Evolutionary conservation across 768 basidiomycete genomes (phyloP).

Genomic region (Leccinum ochraceum): DNA sequence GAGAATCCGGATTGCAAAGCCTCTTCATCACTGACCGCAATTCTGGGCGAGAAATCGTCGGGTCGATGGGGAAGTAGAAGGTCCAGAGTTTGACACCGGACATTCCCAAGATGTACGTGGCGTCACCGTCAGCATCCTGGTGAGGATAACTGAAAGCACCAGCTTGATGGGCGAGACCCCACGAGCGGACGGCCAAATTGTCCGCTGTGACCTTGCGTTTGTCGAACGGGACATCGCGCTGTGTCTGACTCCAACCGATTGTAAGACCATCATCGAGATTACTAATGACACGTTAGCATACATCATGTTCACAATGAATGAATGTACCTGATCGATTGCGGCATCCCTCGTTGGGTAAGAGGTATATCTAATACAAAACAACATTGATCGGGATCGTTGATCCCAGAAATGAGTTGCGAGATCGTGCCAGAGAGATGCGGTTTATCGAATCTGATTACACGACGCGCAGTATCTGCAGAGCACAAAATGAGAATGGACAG

Average conservation of each 20-base stretch:
- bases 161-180: background rate
- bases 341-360: background rate
- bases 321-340: background rate
- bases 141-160: conserved; percentile 2
- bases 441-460: background rate
- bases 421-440: background rate
- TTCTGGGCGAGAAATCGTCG: background rate
- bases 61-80: background rate
- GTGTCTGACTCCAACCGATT: conserved; percentile 6
- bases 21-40: background rate
- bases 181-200: background rate
- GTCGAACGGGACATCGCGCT: background rate
- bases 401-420: background rate
- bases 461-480: background rate
- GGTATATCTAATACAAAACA: background rate
- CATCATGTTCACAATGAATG: too few species aligned
- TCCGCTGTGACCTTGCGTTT: background rate
- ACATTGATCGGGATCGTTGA: background rate
- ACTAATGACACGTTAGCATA: background rate
- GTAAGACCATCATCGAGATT: conserved; percentile 7
- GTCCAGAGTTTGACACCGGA: conserved; percentile 13
- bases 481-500: background rate
- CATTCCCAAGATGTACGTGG: background rate
- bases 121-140: conserved; percentile 9
- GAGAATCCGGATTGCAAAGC: background rate